A percentile compares a stretch with the other conserved stretches of the same genome.
Conservation (phyloP, 768 basidiomycete genomes). For the Chlorophyllum brunneum region DNA sequence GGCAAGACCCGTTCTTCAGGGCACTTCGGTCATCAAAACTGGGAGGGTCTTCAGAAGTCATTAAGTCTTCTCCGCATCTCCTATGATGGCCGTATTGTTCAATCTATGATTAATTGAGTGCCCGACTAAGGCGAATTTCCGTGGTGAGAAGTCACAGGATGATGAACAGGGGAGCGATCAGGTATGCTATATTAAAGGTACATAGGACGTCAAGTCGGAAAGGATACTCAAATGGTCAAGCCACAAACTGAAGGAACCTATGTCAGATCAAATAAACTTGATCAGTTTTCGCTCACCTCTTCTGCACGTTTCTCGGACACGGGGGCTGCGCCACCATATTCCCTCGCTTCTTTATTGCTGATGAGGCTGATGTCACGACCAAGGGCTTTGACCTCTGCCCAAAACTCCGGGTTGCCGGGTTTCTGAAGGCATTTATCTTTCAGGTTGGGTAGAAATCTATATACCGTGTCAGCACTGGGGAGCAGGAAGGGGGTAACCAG, state of each 20-base stretch:
- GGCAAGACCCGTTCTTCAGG: too few species aligned
- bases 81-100: too few species aligned
- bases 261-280: neutral
- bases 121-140: too few species aligned
- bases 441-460: conserved; percentile 60
- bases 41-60: too few species aligned
- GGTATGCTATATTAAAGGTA: too few species aligned
- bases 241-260: neutral
- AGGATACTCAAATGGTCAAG: too few species aligned
- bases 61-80: too few species aligned
- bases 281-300: conserved; percentile 36
- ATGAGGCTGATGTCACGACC: conserved; percentile 62
- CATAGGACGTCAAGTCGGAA: too few species aligned
- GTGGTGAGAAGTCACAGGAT: too few species aligned
- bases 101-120: too few species aligned
- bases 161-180: too few species aligned
- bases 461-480: neutral
- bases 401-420: conserved; percentile 66
- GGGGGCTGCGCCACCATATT: conserved; percentile 52
- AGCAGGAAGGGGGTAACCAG: neutral
- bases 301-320: conserved; percentile 52
- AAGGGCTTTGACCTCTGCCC: conserved; percentile 48
- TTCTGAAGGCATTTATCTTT: conserved; percentile 49
- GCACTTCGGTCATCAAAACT: too few species aligned
- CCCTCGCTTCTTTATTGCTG: conserved; percentile 54